A percentile compares a stretch with the other conserved stretches of the same genome.
These are phyloP conservation scores for Trichoderma reesei DNA, from an alignment of 495 filamentous ascomycete genomes.

Conservation along the genomic window DNA sequence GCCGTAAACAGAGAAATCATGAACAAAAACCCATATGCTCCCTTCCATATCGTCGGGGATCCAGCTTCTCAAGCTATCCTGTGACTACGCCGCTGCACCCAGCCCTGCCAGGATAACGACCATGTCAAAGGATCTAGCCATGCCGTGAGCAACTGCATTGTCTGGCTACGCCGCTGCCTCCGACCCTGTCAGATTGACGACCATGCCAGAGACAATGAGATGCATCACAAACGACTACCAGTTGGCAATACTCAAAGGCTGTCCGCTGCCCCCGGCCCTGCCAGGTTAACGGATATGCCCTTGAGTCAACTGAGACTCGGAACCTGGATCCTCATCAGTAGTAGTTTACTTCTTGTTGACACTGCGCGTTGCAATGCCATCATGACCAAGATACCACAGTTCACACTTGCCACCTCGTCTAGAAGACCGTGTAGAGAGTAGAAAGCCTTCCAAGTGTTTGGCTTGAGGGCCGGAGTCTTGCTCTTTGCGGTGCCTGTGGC, in stretches of 20 bases:
- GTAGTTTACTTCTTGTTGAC: background rate
- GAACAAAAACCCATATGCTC: too few species aligned
- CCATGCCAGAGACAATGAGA: background rate
- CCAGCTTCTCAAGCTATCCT: background rate
- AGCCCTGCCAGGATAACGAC: conserved; percentile 6
- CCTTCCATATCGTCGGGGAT: too few species aligned
- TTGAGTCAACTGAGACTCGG: background rate
- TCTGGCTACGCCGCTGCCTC: background rate
- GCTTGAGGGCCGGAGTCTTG: background rate
- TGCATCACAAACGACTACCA: background rate
- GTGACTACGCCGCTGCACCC: background rate
- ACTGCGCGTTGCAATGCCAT: background rate
- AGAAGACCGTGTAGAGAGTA: background rate
- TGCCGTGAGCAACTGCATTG: background rate
- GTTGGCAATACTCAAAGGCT: background rate
- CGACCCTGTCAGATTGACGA: conserved; percentile 1
- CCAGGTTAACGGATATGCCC: background rate
- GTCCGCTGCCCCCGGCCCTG: background rate
- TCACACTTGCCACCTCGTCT: background rate
- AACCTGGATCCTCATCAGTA: background rate
- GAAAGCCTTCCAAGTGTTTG: background rate
- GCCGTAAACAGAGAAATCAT: too few species aligned
- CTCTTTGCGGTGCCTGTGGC: background rate
- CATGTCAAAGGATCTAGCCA: background rate
- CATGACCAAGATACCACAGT: background rate